Evolutionary conservation across 1,284 basidiomycete species (phyloP).

Genomic region (Exobasidium cylindrosporum): DNA sequence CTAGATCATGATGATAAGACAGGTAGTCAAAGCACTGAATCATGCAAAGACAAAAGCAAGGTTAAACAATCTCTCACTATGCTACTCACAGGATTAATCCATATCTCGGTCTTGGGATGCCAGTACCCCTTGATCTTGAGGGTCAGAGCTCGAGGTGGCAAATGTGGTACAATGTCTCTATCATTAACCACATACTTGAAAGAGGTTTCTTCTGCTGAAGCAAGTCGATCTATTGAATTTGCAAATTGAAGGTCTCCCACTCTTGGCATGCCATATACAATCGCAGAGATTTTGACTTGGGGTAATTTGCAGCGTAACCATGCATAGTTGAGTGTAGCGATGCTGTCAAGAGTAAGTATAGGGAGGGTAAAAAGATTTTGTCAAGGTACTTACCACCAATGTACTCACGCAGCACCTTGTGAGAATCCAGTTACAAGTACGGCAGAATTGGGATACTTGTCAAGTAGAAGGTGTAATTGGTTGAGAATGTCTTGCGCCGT

Average conservation of each 20-base stretch:
- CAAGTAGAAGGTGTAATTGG: not conserved
- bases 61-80: not conserved
- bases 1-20: too few species aligned
- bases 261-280: not conserved
- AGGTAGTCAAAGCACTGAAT: too few species aligned
- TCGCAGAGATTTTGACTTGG: not conserved
- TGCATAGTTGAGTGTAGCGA: not conserved
- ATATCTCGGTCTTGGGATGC: not conserved
- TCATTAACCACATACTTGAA: not conserved
- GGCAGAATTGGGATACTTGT: not conserved
- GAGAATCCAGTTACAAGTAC: slow-evolving; percentile 1
- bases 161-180: slow-evolving; percentile 1
- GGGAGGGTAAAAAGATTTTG: not conserved
- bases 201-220: not conserved
- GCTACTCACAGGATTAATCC: not conserved
- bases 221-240: slow-evolving; percentile 1
- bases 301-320: not conserved
- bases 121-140: not conserved
- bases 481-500: not conserved
- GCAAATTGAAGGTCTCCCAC: slow-evolving; percentile 8
- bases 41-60: not conserved
- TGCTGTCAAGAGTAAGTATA: not conserved
- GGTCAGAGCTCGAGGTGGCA: not conserved
- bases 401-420: not conserved
- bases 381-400: not conserved